These are phyloP conservation scores for Vitis labrusca DNA, from an alignment of 164 flowering plant species.

Conservation along the genomic window DNA sequence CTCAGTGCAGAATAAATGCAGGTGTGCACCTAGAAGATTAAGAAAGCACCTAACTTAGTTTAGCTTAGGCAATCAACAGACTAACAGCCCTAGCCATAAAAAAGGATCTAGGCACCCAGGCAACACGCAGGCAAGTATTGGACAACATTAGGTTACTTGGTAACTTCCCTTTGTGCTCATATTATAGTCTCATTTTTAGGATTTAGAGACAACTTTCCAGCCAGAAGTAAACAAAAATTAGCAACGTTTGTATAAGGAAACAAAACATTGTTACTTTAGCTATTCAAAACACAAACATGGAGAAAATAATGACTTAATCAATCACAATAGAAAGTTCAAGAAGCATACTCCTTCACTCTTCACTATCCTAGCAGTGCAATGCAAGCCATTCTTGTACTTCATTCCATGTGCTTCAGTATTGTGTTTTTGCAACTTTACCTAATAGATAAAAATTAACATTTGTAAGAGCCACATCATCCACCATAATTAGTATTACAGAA, in stretches of 20 bases:
- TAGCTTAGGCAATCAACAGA: too few relatives aligned
- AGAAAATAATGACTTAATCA: slow-evolving; percentile 1
- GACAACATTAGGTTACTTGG: neutral
- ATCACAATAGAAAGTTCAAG: slow-evolving; percentile 22
- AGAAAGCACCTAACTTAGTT: too few relatives aligned
- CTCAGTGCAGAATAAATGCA: too few relatives aligned
- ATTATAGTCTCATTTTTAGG: neutral
- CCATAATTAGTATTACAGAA: neutral
- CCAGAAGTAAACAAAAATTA: neutral
- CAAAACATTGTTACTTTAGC: neutral
- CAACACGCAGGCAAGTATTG: too few relatives aligned
- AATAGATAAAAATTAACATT: slow-evolving; percentile 14
- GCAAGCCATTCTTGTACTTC: slow-evolving; percentile 72
- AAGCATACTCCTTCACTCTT: slow-evolving; percentile 81
- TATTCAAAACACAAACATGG: neutral
- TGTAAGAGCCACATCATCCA: slow-evolving; percentile 11
- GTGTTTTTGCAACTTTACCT: slow-evolving; percentile 96
- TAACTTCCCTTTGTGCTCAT: neutral
- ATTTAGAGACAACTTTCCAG: neutral
- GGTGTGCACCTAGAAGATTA: too few relatives aligned
- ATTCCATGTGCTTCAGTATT: slow-evolving; percentile 73
- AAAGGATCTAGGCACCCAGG: too few relatives aligned
- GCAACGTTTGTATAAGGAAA: neutral
- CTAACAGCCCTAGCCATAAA: too few relatives aligned
- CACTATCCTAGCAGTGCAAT: slow-evolving; percentile 76